These are phyloP conservation scores for Tylopilus sp. DNA, from an alignment of 1,284 basidiomycete genomes.

Conservation along the genomic window DNA sequence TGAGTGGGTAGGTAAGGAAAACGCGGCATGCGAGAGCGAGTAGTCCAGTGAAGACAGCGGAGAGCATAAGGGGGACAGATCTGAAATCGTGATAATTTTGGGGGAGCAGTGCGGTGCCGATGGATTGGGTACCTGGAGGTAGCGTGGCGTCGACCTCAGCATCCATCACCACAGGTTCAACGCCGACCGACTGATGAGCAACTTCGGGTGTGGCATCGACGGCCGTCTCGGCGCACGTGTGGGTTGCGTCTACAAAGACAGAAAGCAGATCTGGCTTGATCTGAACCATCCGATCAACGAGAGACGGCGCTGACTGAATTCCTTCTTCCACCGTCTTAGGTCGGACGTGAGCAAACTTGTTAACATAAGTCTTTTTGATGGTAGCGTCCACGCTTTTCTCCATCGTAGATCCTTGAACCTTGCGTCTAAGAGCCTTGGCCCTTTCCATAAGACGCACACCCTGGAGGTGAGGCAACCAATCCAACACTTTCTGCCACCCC, in stretches of 20 bases:
- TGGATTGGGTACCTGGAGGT: conserved; percentile 21
- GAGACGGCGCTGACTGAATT: conserved; percentile 47
- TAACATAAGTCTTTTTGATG: conserved; percentile 39
- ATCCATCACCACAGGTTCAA: conserved; percentile 31
- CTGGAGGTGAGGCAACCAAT: conserved; percentile 67
- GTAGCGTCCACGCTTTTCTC: conserved; percentile 59
- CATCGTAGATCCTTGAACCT: conserved; percentile 28
- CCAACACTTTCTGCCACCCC: conserved; percentile 63
- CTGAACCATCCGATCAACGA: conserved; percentile 45
- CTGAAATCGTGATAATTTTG: conserved; percentile 25
- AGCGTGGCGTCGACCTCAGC: conserved; percentile 32
- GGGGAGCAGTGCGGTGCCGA: conserved; percentile 24
- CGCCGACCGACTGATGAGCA: conserved; percentile 40
- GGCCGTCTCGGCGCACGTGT: conserved; percentile 27
- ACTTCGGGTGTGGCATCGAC: conserved; percentile 35
- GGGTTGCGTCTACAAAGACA: conserved; percentile 45
- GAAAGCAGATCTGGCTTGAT: conserved; percentile 43
- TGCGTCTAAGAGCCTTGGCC: conserved; percentile 38
- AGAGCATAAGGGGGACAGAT: conserved; percentile 33
- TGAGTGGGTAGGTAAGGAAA: conserved; percentile 44
- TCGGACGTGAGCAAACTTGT: conserved; percentile 47
- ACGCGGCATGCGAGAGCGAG: conserved; percentile 44
- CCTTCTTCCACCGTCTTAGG: conserved; percentile 43
- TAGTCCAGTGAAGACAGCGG: conserved; percentile 41
- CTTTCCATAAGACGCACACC: conserved; percentile 58